phyloP scores from a whole-genome alignment of 106 monocot species.

The Apostasia shenzhenica region DNA sequence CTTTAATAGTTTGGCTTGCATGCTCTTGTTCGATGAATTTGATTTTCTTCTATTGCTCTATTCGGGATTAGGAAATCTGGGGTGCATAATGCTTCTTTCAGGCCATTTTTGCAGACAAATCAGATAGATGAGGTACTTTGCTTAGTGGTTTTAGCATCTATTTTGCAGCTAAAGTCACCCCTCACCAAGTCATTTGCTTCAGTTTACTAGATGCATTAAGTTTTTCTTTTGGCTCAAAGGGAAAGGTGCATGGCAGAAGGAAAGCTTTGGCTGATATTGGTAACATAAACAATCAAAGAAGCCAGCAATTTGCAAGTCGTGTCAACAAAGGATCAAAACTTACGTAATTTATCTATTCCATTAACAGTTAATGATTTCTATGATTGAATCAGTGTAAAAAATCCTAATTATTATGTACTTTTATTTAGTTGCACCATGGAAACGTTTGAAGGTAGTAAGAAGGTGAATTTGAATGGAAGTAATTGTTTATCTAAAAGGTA shows the following conservation, averaged over 20 bases:
- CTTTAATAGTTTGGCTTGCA: background rate
- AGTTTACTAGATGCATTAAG: background rate
- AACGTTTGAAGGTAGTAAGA: background rate
- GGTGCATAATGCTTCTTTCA: slow-evolving; percentile 4
- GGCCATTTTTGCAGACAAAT: background rate
- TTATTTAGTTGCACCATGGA: background rate
- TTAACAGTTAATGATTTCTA: no score
- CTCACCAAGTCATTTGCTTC: no score
- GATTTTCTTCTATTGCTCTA: slow-evolving; percentile 1
- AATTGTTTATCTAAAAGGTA: slow-evolving; percentile 3
- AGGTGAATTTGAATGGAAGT: slow-evolving; percentile 1
- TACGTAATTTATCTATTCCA: slow-evolving; percentile 2
- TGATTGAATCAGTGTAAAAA: no score
- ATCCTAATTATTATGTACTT: no score
- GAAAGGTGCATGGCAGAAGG: slow-evolving; percentile 7
- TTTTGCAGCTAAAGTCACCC: background rate
- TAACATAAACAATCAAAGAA: background rate
- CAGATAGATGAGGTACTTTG: slow-evolving; percentile 6
- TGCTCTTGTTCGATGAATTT: background rate
- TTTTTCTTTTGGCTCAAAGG: background rate
- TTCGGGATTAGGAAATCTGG: slow-evolving; percentile 10
- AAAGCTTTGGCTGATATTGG: slow-evolving; percentile 9
- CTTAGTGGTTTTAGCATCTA: background rate
- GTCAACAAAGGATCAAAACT: slow-evolving; percentile 1
- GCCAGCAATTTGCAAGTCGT: background rate